phyloP scores from a whole-genome alignment of 371 early-diverging fungal genomes.

The Saksenaea vasiformis region DNA sequence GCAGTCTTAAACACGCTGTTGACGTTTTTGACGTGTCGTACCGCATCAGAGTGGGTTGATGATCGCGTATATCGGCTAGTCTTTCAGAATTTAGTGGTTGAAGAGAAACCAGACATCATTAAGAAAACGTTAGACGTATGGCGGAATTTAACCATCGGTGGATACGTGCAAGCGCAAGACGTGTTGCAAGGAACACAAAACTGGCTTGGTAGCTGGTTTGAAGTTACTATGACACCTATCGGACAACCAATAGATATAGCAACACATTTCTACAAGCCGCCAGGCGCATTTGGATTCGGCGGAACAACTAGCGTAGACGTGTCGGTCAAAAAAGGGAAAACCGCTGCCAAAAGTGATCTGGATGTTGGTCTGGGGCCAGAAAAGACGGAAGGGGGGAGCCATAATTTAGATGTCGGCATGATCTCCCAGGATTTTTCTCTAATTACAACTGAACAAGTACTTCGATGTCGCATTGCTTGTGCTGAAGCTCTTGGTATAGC shows the following conservation, averaged over 20 bases:
- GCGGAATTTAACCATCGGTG: slow-evolving; percentile 55
- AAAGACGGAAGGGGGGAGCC: slow-evolving; percentile 31
- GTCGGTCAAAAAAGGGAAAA: slow-evolving; percentile 20
- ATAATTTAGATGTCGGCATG: slow-evolving; percentile 91
- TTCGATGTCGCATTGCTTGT: slow-evolving; percentile 81
- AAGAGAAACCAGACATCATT: slow-evolving; percentile 74
- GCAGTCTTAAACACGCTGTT: slow-evolving; percentile 83
- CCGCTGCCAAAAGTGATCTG: slow-evolving; percentile 13
- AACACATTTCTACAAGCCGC: slow-evolving; percentile 63
- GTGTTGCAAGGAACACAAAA: slow-evolving; percentile 45
- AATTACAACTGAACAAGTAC: slow-evolving; percentile 72
- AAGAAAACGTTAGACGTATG: slow-evolving; percentile 72
- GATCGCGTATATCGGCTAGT: slow-evolving; percentile 74
- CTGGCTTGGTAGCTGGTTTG: slow-evolving; percentile 57
- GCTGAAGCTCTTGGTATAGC: slow-evolving; percentile 81
- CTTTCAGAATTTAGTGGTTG: slow-evolving; percentile 91
- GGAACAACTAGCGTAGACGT: slow-evolving; percentile 15
- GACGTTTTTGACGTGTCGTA: slow-evolving; percentile 74
- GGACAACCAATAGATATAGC: slow-evolving; percentile 76
- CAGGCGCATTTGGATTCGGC: slow-evolving; percentile 50
- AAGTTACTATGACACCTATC: slow-evolving; percentile 71
- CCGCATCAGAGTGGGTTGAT: slow-evolving; percentile 75
- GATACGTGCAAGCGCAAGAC: slow-evolving; percentile 33
- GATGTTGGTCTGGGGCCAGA: neutral
- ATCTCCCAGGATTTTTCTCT: slow-evolving; percentile 88